Evolutionary conservation across 1,139 yeast genomes (phyloP).

Genomic region (Geotrichum siamense): DNA sequence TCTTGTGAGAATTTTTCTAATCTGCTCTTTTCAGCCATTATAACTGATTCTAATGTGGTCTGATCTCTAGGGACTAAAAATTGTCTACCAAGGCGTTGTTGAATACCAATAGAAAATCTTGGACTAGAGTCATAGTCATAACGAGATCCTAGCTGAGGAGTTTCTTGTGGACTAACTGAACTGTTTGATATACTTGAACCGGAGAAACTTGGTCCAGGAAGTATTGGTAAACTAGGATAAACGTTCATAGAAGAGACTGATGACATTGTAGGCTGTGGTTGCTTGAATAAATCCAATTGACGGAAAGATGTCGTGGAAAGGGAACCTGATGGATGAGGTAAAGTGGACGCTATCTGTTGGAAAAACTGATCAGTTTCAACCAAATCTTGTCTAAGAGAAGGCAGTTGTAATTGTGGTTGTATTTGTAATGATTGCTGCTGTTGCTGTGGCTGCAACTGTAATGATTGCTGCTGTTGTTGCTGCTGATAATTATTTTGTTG

Average conservation of each 20-base stretch:
- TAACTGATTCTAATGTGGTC: neutral
- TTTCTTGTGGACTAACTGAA: neutral
- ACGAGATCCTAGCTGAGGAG: slow-evolving; percentile 32
- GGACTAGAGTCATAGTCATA: slow-evolving; percentile 28
- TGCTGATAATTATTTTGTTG: slow-evolving; percentile 47
- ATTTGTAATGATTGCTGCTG: slow-evolving; percentile 33
- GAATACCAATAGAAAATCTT: slow-evolving; percentile 30
- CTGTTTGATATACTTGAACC: neutral
- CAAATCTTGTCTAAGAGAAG: slow-evolving; percentile 37
- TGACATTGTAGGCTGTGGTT: neutral
- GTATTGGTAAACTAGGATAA: neutral
- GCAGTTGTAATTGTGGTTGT: slow-evolving; percentile 22
- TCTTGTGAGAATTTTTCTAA: neutral
- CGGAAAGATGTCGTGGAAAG: too few species aligned
- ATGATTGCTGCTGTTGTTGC: slow-evolving; percentile 42
- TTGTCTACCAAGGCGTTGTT: slow-evolving; percentile 22
- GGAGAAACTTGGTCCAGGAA: slow-evolving; percentile 1
- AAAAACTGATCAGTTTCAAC: slow-evolving; percentile 36
- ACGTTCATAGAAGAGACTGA: neutral
- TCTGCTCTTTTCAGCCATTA: neutral
- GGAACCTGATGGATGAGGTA: slow-evolving; percentile 4
- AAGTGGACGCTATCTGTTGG: slow-evolving; percentile 39
- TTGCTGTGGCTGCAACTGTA: slow-evolving; percentile 16
- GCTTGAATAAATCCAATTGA: neutral
- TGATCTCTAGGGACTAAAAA: neutral